Conservation (phyloP, 495 filamentous ascomycete genomes). For the Pyrenula massariospora region DNA sequence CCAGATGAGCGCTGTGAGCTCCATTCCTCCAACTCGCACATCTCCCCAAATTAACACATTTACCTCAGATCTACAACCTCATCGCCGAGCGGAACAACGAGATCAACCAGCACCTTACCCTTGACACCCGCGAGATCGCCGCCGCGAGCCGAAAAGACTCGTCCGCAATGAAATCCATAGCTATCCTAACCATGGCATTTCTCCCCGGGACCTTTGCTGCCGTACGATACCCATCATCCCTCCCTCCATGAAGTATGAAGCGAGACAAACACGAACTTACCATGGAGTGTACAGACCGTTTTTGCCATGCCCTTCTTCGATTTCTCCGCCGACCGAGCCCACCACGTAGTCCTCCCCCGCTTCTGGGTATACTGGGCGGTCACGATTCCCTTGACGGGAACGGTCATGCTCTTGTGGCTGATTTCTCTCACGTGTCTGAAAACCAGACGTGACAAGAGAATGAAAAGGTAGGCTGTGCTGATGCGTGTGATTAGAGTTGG, state of each 20-base stretch:
- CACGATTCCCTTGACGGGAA: slow-evolving; percentile 17
- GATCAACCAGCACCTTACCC: slow-evolving; percentile 1
- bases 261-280: too few relatives aligned
- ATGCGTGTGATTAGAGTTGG: too few relatives aligned
- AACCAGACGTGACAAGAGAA: too few relatives aligned
- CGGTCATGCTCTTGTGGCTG: slow-evolving; percentile 11
- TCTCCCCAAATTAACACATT: too few relatives aligned
- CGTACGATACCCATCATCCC: not conserved
- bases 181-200: slow-evolving; percentile 9
- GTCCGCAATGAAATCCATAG: slow-evolving; percentile 13
- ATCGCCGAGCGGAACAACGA: slow-evolving; percentile 5
- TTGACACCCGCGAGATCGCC: slow-evolving; percentile 4
- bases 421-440: too few relatives aligned
- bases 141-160: slow-evolving; percentile 7
- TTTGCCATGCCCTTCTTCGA: slow-evolving; percentile 27
- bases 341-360: slow-evolving; percentile 14
- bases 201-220: slow-evolving; percentile 13
- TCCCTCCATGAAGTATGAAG: not conserved
- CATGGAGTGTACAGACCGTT: slow-evolving; percentile 13
- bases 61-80: slow-evolving; percentile 1
- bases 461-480: too few relatives aligned
- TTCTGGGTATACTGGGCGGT: slow-evolving; percentile 28
- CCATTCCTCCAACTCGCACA: too few relatives aligned
- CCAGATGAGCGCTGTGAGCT: too few relatives aligned
- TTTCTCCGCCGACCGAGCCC: slow-evolving; percentile 6